phyloP scores from a whole-genome alignment of 2,329 filamentous ascomycete species.

The Fusarium scirpi region DNA sequence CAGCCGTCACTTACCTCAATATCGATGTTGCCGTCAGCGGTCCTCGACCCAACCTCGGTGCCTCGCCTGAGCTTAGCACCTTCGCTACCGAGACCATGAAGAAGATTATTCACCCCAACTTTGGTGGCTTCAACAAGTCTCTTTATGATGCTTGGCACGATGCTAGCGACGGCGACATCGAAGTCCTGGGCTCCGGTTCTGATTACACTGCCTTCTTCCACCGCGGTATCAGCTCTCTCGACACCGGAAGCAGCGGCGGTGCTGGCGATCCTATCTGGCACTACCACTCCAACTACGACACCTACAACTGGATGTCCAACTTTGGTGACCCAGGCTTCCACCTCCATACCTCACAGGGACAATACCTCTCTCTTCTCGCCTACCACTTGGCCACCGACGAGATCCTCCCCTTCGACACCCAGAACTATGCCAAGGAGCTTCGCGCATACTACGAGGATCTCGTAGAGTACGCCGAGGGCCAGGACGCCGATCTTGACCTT shows the following conservation, averaged over 20 bases:
- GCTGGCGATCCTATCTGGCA: slow-evolving; percentile 71
- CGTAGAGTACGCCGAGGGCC: slow-evolving; percentile 48
- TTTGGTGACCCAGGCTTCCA: slow-evolving; percentile 76
- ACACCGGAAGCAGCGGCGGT: slow-evolving; percentile 64
- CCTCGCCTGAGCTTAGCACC: slow-evolving; percentile 76
- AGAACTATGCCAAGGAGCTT: slow-evolving; percentile 56
- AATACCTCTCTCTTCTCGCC: slow-evolving; percentile 56
- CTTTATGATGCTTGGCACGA: slow-evolving; percentile 58
- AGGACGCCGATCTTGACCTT: slow-evolving; percentile 53
- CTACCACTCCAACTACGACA: slow-evolving; percentile 89
- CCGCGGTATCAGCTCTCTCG: slow-evolving; percentile 60
- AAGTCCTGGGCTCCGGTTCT: slow-evolving; percentile 72
- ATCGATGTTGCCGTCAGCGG: slow-evolving; percentile 77
- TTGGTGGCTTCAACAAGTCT: slow-evolving; percentile 61
- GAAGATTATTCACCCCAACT: slow-evolving; percentile 69
- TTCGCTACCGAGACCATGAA: slow-evolving; percentile 72
- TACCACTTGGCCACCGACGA: slow-evolving; percentile 56
- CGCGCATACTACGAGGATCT: slow-evolving; percentile 56
- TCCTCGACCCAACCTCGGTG: slow-evolving; percentile 65
- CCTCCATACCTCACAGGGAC: slow-evolving; percentile 70
- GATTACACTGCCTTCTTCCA: slow-evolving; percentile 78
- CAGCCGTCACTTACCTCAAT: slow-evolving; percentile 82
- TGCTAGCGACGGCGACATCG: slow-evolving; percentile 53
- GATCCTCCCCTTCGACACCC: slow-evolving; percentile 55
- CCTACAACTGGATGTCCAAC: slow-evolving; percentile 84